Conservation (phyloP, 345 rosid genomes). For the Populus pruinosa region DNA sequence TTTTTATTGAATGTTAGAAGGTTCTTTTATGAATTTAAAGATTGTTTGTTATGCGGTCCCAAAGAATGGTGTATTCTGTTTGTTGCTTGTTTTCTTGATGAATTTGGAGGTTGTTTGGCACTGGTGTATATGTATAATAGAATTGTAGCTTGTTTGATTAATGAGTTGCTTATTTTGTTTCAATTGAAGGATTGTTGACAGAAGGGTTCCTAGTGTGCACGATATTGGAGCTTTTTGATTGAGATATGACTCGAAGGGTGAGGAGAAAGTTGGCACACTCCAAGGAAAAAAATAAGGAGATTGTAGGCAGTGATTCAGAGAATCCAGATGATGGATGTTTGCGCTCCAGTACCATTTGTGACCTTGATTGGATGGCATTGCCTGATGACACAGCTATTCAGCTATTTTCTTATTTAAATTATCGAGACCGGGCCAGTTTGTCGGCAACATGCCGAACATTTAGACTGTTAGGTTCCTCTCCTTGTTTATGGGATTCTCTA, state of each 20-base stretch:
- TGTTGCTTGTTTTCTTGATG: background rate
- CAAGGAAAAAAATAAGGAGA: conserved; percentile 7
- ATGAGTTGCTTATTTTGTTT: background rate
- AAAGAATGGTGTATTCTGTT: background rate
- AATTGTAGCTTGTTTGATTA: background rate
- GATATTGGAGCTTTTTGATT: conserved; percentile 10
- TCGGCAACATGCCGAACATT: conserved; percentile 34
- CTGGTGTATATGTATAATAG: conserved; percentile 7
- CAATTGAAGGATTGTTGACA: conserved; percentile 1
- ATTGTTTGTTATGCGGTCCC: background rate
- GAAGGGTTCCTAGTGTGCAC: background rate
- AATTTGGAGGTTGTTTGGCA: background rate
- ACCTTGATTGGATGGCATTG: conserved; percentile 32
- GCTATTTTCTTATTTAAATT: conserved; percentile 26
- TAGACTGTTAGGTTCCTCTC: conserved; percentile 31
- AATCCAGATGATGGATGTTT: conserved; percentile 15
- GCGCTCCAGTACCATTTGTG: background rate
- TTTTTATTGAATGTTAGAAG: conserved; percentile 8
- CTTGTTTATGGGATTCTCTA: conserved; percentile 34
- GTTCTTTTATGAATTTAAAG: background rate
- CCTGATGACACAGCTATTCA: conserved; percentile 36
- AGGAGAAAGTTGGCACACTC: conserved; percentile 25
- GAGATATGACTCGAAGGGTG: conserved; percentile 27
- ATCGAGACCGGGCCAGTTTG: conserved; percentile 35
- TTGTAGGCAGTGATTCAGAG: conserved; percentile 17